Conservation (phyloP, 2,329 filamentous ascomycete species). For the Orbilia javanica region DNA sequence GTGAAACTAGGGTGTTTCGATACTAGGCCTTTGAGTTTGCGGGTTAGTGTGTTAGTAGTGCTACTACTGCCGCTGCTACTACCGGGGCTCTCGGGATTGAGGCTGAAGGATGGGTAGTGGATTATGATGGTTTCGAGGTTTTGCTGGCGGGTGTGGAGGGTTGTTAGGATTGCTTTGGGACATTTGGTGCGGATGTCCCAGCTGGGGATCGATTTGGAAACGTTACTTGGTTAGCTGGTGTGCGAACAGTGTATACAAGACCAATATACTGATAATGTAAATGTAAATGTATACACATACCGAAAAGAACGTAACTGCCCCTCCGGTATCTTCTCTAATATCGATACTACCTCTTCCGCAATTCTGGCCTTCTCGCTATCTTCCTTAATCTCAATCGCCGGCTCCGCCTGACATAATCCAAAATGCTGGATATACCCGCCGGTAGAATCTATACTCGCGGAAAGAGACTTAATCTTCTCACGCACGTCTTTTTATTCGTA, state of each 20-base stretch:
- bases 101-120: not conserved
- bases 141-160: not conserved
- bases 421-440: conserved; percentile 8
- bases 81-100: not conserved
- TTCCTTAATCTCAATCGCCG: not conserved
- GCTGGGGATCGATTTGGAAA: not conserved
- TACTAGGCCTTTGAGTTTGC: not conserved
- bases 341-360: not conserved
- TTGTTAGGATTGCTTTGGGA: not conserved
- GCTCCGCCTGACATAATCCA: not conserved
- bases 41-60: no score
- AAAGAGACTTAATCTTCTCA: not conserved
- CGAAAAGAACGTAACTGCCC: conserved; percentile 19
- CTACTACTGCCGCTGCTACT: no score
- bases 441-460: not conserved
- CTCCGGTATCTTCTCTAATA: conserved; percentile 10
- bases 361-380: not conserved
- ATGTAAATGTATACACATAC: not conserved
- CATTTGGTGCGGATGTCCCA: not conserved
- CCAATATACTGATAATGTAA: no score
- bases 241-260: no score
- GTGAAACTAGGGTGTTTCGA: not conserved
- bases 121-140: conserved; percentile 9
- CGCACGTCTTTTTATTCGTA: not conserved
- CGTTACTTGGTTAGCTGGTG: not conserved